Evolutionary conservation across 805 yeast species (phyloP), one percentile per base, ranked within the genome.

Genomic region (Starmerella apicola): DNA sequence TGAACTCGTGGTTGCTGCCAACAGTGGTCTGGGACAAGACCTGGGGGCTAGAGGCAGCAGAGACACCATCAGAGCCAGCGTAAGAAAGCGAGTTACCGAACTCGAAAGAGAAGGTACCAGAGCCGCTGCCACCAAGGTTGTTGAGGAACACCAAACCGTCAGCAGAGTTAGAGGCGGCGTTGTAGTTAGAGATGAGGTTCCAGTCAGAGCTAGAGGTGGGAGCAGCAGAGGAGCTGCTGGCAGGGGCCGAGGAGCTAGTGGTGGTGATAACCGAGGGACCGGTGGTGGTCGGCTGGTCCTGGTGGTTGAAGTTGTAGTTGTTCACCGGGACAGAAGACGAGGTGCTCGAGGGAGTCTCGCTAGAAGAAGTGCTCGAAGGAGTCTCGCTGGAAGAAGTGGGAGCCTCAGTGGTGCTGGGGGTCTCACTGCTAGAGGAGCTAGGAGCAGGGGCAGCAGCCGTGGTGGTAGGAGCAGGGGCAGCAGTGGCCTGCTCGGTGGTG

Each of bases 11-110:
- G 66, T 83, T 72, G 39, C 95, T 82, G 30, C 62, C 68, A 49
- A 86, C 49, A 41, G 81, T 71, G 43, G 73, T 77, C 53, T 81
- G 86, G 34, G 64, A 68, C 48, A 91, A 69, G 24, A 78, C 76
- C 50, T 71, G 71, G 16, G 96, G 67, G 30, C 75, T 63, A 3
- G 80, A 61, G 13, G 95, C 78, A 50, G 78, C 81, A 39, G 76
- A 72, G 26, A 71, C 65, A 64, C 88, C 94, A 59, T 86, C 84
- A 7, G 81, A 52, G 55, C 75, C 82, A 54, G 80, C 74, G 64
- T 72, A 91, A 5, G 95, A 83, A 44, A 91, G 68, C 25, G 97
- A 86, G 76, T 81, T 81, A 65, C 98, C 98, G 64, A 82, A 85
- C 57, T 79, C 67, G 25, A 76, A 54, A 26, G 86, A 81, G 82